These are phyloP conservation scores for Millerago galiae DNA, from an alignment of 805 yeast species.

Conservation along the genomic window DNA sequence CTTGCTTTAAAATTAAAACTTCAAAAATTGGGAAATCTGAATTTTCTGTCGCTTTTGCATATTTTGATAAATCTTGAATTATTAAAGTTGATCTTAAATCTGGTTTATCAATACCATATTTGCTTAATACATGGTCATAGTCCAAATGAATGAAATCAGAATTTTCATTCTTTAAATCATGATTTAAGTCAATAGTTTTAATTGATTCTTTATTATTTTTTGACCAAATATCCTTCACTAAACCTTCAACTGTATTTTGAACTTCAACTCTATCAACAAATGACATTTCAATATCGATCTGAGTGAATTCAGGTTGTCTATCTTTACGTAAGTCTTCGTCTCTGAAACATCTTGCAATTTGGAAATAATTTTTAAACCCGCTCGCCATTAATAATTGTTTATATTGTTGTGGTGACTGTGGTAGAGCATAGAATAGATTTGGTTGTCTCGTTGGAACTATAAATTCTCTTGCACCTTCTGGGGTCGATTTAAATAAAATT, in stretches of 20 bases:
- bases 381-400: slow-evolving; percentile 93
- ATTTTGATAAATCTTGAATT: slow-evolving; percentile 14
- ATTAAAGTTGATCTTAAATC: slow-evolving; percentile 64
- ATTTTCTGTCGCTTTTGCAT: slow-evolving; percentile 28
- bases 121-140: slow-evolving; percentile 62
- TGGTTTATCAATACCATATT: slow-evolving; percentile 91
- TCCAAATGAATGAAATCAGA: slow-evolving; percentile 38
- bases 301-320: slow-evolving; percentile 97
- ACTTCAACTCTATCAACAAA: slow-evolving; percentile 70
- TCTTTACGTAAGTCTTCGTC: slow-evolving; percentile 94
- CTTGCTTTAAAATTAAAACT: slow-evolving; percentile 46
- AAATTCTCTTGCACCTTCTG: slow-evolving; percentile 97
- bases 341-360: slow-evolving; percentile 88
- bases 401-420: slow-evolving; percentile 97
- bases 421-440: slow-evolving; percentile 73
- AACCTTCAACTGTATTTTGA: slow-evolving; percentile 50
- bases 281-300: slow-evolving; percentile 91
- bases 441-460: slow-evolving; percentile 79
- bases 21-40: slow-evolving; percentile 65
- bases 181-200: slow-evolving; percentile 13
- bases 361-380: slow-evolving; percentile 81
- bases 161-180: slow-evolving; percentile 12
- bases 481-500: slow-evolving; percentile 86
- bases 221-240: slow-evolving; percentile 53
- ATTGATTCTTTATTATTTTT: slow-evolving; percentile 32